Evolutionary conservation across 768 basidiomycete species (phyloP).

Genomic region (Udeniomyces megalosporus): DNA sequence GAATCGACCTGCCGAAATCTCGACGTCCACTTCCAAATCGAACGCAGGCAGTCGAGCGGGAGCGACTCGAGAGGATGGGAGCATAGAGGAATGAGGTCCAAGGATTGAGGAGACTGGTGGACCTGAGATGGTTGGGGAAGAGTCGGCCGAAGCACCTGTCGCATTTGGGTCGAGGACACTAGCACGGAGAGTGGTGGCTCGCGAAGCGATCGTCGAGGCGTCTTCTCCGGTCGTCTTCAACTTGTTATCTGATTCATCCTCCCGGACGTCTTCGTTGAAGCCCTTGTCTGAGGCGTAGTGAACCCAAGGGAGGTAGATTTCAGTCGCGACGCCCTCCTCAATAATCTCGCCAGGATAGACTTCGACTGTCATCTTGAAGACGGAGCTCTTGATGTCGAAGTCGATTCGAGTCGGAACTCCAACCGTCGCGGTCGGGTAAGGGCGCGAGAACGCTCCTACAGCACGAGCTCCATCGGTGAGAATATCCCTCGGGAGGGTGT

Average conservation of each 20-base stretch:
- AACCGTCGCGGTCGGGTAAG: slow-evolving; percentile 60
- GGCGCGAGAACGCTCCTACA: slow-evolving; percentile 64
- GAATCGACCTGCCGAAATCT: slow-evolving; percentile 16
- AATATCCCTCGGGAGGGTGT: slow-evolving; percentile 32
- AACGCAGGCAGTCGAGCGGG: slow-evolving; percentile 6
- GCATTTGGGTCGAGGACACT: no score
- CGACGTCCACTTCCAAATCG: slow-evolving; percentile 34
- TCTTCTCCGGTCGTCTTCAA: background rate
- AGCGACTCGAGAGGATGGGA: background rate
- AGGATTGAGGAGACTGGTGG: background rate
- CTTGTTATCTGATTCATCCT: background rate
- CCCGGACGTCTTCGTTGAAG: background rate
- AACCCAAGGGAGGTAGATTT: slow-evolving; percentile 77
- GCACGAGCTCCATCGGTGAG: slow-evolving; percentile 76
- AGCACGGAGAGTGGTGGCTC: no score
- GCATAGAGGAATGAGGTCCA: background rate
- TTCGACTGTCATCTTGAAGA: slow-evolving; percentile 50
- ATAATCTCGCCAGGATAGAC: slow-evolving; percentile 45
- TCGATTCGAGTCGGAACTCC: slow-evolving; percentile 49
- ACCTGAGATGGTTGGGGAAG: background rate
- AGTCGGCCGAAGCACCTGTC: no score
- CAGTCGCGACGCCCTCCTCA: slow-evolving; percentile 45
- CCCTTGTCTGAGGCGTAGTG: slow-evolving; percentile 51
- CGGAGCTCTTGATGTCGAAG: slow-evolving; percentile 58
- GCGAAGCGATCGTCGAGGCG: no score